Base-by-base conservation (phyloP, 2,329 filamentous ascomycete genomes). In the Tolypocladium tundrense region DNA sequence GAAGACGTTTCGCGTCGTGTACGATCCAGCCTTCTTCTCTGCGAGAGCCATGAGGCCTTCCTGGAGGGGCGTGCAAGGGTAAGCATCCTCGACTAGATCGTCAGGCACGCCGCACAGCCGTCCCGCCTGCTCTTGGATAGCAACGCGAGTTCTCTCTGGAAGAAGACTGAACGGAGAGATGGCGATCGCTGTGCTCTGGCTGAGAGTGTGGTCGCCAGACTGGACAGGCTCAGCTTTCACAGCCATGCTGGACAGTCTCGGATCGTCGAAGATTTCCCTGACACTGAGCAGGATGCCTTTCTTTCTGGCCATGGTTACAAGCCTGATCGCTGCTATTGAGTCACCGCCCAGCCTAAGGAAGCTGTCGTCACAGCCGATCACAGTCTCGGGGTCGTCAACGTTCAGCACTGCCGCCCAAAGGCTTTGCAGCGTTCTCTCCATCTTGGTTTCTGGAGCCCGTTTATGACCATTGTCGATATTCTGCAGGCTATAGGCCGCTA, bases 51-150 rank as follows among this genome's bases (percentile, higher is more conserved):
- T 63, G 1, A 78, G 65, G 3, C 72, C 73, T 57, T 73, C 72
- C 54, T 78, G 75, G 1, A 77, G 65, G 1, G 70, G 67, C 5
- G 72, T 73, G 63, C 73, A 75, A 9, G 75, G 74, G 50, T 73
- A 77, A 0, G 70, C 61, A 57, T 78, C 73, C 14, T 41, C 53
- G 14, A 54, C 24, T 16, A 27, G 4, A 19, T 37, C 39, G 39
- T 69, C 13, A 27, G 37, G 21, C 11, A 54, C 37, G 37, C 37
- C 13, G 24, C 21, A 41, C 13, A 41, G 39, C 9, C 14, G n/a
- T 40, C 41, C 39, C 6, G 43, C 42, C 2, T 33, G n/a, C 13
- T 50, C 16, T 8, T 14, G n/a, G 31, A 50, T 19, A 11, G 33
- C 31, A 19, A 41, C 10, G 7, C 24, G 27, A 16, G 14, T 39